Conservation (phyloP, 306 rosid species). For the Begonia masoniana region DNA sequence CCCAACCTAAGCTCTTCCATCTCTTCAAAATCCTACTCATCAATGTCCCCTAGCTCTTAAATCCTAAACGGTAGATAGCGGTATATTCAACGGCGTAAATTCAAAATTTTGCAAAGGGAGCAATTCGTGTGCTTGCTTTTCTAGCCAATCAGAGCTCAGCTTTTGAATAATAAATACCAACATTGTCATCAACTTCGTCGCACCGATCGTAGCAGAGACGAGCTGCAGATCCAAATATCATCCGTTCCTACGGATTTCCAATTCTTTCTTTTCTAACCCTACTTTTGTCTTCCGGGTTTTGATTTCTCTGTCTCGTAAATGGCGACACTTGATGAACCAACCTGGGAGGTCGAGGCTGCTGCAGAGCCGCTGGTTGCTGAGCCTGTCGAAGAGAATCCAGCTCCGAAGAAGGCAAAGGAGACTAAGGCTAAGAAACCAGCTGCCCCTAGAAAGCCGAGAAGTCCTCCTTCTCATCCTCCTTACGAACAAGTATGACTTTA, state of each 20-base stretch:
- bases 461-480: conserved; percentile 44
- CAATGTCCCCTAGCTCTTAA: conserved; percentile 8
- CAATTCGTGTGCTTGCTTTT: conserved; percentile 42
- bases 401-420: conserved; percentile 31
- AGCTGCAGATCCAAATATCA: conserved; percentile 10
- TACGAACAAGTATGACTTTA: conserved; percentile 47
- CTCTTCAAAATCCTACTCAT: conserved; percentile 4
- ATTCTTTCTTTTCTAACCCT: conserved; percentile 7
- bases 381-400: conserved; percentile 24
- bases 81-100: conserved; percentile 40
- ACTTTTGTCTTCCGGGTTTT: neutral
- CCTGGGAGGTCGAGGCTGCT: conserved; percentile 17
- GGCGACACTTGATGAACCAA: conserved; percentile 53
- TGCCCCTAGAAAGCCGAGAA: conserved; percentile 33
- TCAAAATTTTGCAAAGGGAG: conserved; percentile 22
- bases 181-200: conserved; percentile 20
- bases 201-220: conserved; percentile 22
- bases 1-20: conserved; percentile 4
- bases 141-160: conserved; percentile 41
- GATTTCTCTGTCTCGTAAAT: conserved; percentile 8
- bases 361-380: conserved; percentile 17
- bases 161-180: conserved; percentile 27
- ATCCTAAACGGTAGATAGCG: conserved; percentile 34
- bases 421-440: conserved; percentile 39
- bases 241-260: conserved; percentile 7